Evolutionary conservation across 345 rosid species (phyloP).

Genomic region (Rhodamnia rubescens): DNA sequence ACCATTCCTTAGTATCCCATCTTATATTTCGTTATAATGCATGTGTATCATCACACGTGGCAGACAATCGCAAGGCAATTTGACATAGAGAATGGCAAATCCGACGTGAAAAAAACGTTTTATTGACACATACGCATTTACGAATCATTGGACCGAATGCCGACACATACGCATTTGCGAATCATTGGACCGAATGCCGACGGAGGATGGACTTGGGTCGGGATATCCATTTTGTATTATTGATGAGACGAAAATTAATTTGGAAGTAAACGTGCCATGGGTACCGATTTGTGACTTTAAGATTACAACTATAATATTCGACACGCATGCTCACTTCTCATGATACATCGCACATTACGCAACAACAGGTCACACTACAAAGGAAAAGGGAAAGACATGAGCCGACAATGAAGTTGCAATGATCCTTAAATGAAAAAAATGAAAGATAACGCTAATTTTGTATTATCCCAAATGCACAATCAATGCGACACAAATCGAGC

Average conservation of each 20-base stretch:
- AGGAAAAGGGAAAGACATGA: not conserved
- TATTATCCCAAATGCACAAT: not conserved
- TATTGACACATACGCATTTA: not conserved
- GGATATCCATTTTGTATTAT: not conserved
- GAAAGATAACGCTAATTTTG: not conserved
- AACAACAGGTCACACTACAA: not conserved
- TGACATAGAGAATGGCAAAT: not conserved
- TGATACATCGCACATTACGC: not conserved
- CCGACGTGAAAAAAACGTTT: not conserved
- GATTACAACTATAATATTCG: not conserved
- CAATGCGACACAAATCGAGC: not conserved
- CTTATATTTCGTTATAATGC: not conserved
- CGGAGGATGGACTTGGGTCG: not conserved
- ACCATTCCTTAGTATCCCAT: not conserved
- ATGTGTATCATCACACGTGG: not conserved
- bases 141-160: too few species aligned
- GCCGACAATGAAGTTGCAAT: not conserved
- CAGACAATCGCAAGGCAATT: accelerated
- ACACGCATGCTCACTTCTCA: not conserved
- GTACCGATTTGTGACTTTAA: too few species aligned
- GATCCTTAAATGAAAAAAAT: not conserved
- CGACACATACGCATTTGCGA: not conserved
- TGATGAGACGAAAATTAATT: too few species aligned
- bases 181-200: not conserved
- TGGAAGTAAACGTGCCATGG: not conserved